These are phyloP conservation scores for Orbilia oligospora DNA, from an alignment of 2,329 filamentous ascomycete species.

Conservation along the genomic window DNA sequence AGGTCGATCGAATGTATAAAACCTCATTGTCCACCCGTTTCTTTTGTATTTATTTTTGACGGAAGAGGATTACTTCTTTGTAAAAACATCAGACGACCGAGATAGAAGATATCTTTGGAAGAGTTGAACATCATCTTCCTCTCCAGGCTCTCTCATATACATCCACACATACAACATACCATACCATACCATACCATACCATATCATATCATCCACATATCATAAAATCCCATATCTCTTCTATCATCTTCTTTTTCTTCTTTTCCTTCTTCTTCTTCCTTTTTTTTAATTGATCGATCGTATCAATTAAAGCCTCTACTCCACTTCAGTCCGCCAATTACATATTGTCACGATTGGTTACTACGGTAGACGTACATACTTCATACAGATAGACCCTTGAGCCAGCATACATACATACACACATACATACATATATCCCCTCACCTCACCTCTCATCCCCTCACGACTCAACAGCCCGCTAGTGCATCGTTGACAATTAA, in stretches of 20 bases:
- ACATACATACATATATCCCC: no score
- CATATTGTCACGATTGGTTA: not conserved
- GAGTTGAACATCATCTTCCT: conserved; percentile 60
- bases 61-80: no score
- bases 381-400: conserved; percentile 18
- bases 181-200: no score
- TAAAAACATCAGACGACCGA: no score
- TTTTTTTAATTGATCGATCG: not conserved
- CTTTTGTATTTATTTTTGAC: no score
- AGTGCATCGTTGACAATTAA: not conserved
- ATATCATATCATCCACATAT: no score
- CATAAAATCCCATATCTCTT: no score
- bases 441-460: not conserved
- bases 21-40: not conserved
- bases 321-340: conserved; percentile 10
- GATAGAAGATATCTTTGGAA: conserved; percentile 22
- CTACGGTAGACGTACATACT: not conserved
- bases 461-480: conserved; percentile 24
- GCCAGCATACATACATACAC: conserved; percentile 10
- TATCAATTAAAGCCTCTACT: conserved; percentile 1
- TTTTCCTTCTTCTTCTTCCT: not conserved
- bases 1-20: conserved; percentile 24
- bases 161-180: not conserved
- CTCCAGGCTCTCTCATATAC: conserved; percentile 2
- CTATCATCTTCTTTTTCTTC: no score